Base-by-base conservation (phyloP, 768 basidiomycete genomes). In the Rickenella mellea region DNA sequence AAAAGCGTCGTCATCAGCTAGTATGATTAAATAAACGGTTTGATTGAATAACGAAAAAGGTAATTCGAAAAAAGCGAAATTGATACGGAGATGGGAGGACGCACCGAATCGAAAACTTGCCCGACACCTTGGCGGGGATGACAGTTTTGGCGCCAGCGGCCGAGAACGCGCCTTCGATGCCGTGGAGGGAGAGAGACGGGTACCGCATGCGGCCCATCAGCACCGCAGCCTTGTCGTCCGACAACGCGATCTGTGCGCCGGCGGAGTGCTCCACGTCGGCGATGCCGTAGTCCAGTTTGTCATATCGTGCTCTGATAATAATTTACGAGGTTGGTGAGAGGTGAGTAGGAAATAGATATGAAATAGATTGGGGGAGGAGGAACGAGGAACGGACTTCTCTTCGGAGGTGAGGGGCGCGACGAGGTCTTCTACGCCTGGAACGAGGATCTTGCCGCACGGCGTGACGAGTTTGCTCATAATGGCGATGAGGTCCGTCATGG, bases 151-250 rank as follows among this genome's bases (percentile, higher is more conserved):
- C 76, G 2, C 88, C 89, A 0, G 75, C 71, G 0, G 76, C 79
- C 42, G 76, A 87, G 68, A 93, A 96, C 1, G 92, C 94, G 38
- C 93, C 92, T 62, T 96, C 88, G 53, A 98, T 93, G 9, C 94
- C 94, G 58, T 98, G 93, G 20, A 98, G 64, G 2, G 89, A 92
- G 47, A 98, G 72, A 44, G 82, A 84, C 2, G 93, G 87, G 51
- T 76, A 68, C 26, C 91, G 78, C 93, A 97, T 97, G 51, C 90
- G 79, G 28, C 86, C 89, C 92, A 94, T 98, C 28, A 98, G 67
- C 17, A 84, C 75, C 8, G 65, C 59, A 24, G 79, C 79, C 59
- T 91, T 93, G 59, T 92, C 81, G 4, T 74, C 65, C 2, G 79
- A 81, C 19, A 96, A 57, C 2, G 84, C 79, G 50, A 89, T 79